phyloP scores from a whole-genome alignment of 352 stramenopile species.

The Phytopythium aichiense region DNA sequence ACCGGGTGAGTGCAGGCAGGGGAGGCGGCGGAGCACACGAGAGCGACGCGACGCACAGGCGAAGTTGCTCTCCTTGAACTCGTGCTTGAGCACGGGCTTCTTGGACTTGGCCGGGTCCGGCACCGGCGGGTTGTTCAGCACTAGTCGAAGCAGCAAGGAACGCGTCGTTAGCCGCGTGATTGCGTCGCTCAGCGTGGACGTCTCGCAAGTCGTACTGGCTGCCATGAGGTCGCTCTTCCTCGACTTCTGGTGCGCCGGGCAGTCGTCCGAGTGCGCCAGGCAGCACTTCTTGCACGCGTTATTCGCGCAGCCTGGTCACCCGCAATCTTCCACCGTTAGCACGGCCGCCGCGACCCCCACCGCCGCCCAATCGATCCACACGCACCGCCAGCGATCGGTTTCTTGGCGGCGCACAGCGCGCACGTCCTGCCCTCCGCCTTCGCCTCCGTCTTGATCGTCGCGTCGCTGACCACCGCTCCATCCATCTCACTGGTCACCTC shows the following conservation, averaged over 20 bases:
- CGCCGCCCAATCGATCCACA: background rate
- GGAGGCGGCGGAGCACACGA: background rate
- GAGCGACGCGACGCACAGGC: constrained; percentile 45
- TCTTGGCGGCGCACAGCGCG: constrained; percentile 44
- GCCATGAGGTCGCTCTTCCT: constrained; percentile 16
- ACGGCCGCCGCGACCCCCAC: background rate
- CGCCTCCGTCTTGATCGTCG: constrained; percentile 11
- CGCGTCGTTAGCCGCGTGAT: background rate
- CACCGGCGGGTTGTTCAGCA: constrained; percentile 17
- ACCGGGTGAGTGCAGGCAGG: constrained; percentile 4
- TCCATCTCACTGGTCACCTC: too few species aligned
- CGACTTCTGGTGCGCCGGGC: constrained; percentile 33
- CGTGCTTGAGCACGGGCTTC: constrained; percentile 68
- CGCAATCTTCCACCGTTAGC: background rate
- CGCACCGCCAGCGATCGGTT: constrained; percentile 22
- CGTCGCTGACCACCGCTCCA: too few species aligned
- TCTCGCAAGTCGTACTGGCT: constrained; percentile 10
- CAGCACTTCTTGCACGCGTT: constrained; percentile 75
- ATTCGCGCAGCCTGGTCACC: constrained; percentile 29
- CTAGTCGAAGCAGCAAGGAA: constrained; percentile 6
- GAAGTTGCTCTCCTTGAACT: constrained; percentile 77
- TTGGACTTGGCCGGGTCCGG: constrained; percentile 14
- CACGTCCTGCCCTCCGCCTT: constrained; percentile 17
- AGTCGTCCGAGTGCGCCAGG: constrained; percentile 31
- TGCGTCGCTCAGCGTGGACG: too few species aligned